Percentiles rank a stretch among this genome's conserved stretches.
Evolutionary conservation across 2,329 filamentous ascomycete species (phyloP).

Genomic region (Paramyrothecium sp.): DNA sequence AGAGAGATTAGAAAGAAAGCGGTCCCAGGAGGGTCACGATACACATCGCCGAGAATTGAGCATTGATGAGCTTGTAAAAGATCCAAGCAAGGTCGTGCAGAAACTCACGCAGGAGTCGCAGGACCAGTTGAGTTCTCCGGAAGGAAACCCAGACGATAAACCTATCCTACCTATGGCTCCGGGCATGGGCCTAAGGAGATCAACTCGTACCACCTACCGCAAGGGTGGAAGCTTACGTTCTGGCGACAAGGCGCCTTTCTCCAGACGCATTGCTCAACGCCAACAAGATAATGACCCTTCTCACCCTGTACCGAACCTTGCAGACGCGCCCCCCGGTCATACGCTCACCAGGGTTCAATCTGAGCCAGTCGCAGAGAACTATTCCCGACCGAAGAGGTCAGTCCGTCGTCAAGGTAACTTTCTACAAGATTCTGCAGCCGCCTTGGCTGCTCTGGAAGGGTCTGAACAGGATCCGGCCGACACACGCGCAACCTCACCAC

Average conservation of each 20-base stretch:
- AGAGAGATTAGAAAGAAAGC: conserved; percentile 72
- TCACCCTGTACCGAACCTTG: conserved; percentile 26
- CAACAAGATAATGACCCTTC: conserved; percentile 55
- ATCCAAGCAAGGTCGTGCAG: conserved; percentile 70
- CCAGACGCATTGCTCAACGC: conserved; percentile 66
- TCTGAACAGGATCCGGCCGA: conserved; percentile 30
- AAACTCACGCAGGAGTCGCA: conserved; percentile 62
- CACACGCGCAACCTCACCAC: conserved; percentile 11
- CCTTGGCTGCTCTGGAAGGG: conserved; percentile 46
- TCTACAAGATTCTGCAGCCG: conserved; percentile 39
- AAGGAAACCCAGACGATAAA: conserved; percentile 64
- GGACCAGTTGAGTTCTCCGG: conserved; percentile 38
- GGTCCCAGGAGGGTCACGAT: conserved; percentile 50
- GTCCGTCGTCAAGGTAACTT: conserved; percentile 49
- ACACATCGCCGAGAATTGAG: conserved; percentile 60
- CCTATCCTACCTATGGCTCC: conserved; percentile 80
- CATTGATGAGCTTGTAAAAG: conserved; percentile 79
- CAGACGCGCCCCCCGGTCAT: conserved; percentile 48
- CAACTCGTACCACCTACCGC: conserved; percentile 88
- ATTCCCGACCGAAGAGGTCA: conserved; percentile 56
- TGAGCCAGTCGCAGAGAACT: conserved; percentile 57
- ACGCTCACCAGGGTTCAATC: conserved; percentile 65
- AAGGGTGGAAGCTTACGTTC: conserved; percentile 80
- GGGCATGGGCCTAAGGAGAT: conserved; percentile 79
- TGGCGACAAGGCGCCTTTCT: conserved; percentile 72